phyloP scores from a whole-genome alignment of 2,329 filamentous ascomycete genomes.

The Ascosphaera apis region DNA sequence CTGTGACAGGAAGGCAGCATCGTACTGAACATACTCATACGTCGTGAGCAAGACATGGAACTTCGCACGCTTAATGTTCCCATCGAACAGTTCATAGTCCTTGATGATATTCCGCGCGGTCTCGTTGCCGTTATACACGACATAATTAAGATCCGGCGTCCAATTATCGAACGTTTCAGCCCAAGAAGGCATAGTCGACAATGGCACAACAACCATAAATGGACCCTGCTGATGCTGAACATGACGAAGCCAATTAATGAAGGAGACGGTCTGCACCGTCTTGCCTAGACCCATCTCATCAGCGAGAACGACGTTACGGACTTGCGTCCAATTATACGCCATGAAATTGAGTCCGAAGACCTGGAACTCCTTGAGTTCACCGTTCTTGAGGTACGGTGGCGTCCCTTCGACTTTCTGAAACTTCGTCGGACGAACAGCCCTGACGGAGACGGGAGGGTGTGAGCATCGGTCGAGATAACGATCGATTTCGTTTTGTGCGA shows the following conservation, averaged over 20 bases:
- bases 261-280: slow-evolving; percentile 89
- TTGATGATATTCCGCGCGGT: slow-evolving; percentile 79
- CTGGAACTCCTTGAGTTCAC: slow-evolving; percentile 90
- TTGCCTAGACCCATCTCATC: slow-evolving; percentile 98
- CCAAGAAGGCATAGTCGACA: slow-evolving; percentile 98
- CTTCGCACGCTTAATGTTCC: slow-evolving; percentile 79
- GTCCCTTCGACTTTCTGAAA: slow-evolving; percentile 56
- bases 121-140: slow-evolving; percentile 87
- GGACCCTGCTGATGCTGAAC: slow-evolving; percentile 84
- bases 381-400: slow-evolving; percentile 62
- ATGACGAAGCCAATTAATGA: slow-evolving; percentile 79
- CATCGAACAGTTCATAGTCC: slow-evolving; percentile 86
- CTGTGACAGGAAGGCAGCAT: slow-evolving; percentile 80
- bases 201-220: slow-evolving; percentile 86
- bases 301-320: slow-evolving; percentile 85
- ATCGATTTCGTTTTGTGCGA: slow-evolving; percentile 77
- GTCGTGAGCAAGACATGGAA: slow-evolving; percentile 98
- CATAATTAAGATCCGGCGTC: slow-evolving; percentile 90
- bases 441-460: slow-evolving; percentile 59
- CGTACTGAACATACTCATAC: slow-evolving; percentile 86
- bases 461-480: slow-evolving; percentile 67
- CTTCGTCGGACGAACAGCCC: slow-evolving; percentile 40
- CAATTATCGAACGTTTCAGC: slow-evolving; percentile 99
- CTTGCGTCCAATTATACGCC: slow-evolving; percentile 71
- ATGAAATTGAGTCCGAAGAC: slow-evolving; percentile 94